These are phyloP conservation scores for Tetrapisispora fleetii DNA, from an alignment of 805 yeast species.

Conservation along the genomic window DNA sequence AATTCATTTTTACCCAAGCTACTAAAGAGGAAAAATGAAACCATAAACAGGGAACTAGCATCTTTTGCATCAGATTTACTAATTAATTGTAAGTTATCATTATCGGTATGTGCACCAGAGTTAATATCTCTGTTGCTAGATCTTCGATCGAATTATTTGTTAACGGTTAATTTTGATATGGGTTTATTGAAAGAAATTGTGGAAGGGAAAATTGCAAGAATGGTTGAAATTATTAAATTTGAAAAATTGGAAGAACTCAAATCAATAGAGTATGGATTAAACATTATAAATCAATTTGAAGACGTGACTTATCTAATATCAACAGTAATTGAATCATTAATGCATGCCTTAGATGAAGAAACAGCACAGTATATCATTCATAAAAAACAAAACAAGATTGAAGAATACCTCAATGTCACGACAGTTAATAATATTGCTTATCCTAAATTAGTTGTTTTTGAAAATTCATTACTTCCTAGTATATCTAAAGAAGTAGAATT, in stretches of 20 bases:
- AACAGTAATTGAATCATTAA: neutral
- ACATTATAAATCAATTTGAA: conserved; percentile 4
- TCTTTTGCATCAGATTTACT: conserved; percentile 10
- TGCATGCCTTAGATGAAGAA: neutral
- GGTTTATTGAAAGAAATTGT: conserved; percentile 4
- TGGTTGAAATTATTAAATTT: conserved; percentile 8
- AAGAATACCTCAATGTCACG: conserved; percentile 16
- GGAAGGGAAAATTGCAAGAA: conserved; percentile 2
- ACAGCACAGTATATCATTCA: neutral
- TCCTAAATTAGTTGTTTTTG: neutral
- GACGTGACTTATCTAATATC: conserved; percentile 2
- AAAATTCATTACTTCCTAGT: conserved; percentile 12
- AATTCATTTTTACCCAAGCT: conserved; percentile 25
- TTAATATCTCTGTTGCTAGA: conserved; percentile 11
- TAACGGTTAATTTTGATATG: conserved; percentile 4
- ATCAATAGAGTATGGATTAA: conserved; percentile 8
- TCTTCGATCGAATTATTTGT: conserved; percentile 7
- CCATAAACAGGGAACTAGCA: conserved; percentile 11
- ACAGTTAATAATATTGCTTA: conserved; percentile 6
- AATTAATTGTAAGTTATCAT: conserved; percentile 9
- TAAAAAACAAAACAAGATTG: conserved; percentile 2
- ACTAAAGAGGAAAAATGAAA: conserved; percentile 16
- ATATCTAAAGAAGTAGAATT: conserved; percentile 8
- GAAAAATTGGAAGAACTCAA: conserved; percentile 7
- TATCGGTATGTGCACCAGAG: conserved; percentile 13